Base-by-base conservation (phyloP, 129 eudicot species). In the Solidago caesia region DNA sequence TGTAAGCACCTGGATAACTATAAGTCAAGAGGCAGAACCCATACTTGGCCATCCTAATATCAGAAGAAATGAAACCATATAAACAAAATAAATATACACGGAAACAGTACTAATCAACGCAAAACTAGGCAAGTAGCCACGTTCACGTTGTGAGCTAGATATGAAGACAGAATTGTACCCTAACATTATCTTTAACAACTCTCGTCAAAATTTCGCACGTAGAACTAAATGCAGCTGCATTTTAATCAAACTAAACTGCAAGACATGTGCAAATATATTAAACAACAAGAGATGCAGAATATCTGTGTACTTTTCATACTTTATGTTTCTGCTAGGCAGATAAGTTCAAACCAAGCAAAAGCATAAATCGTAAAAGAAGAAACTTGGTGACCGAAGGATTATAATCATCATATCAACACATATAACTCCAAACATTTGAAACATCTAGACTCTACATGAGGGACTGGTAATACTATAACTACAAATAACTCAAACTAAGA, bases 121-220 rank as follows among this genome's bases (percentile, higher is more conserved):
- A 4, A 57, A 53, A 66, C 47, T 43, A 66, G 67, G 39, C 2
- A 33, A 33, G 39, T 33, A 33, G 39, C 41, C 16, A 62, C 62
- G 2, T 33, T 7, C 29, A 1, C 11, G 9, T 44, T 76, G 59
- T 55, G 67, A 71, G 44, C 53, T 56, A 72, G 55, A 56, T 57
- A 66, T 57, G 55, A 56, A 56, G 43, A 71, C 75, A 56, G 44
- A 66, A 25, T 42, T 67, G 45, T 53, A 66, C 65, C 58, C 57
- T 7, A 76, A 55, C 42, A 67, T 12, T 44, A 44, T 76, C 39
- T 44, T 75, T 44, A 12, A 29, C 45, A 55, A 16, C 44, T 67
- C n/a, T 33, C 58, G 67, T 76, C 44, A 44, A 3, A 39, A 33
- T 8, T 25, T 49, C 69, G 47, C 39, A 64, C 15, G 25, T 6